Conservation (phyloP, 352 stramenopile genomes). For the Phytophthora ramorum region DNA sequence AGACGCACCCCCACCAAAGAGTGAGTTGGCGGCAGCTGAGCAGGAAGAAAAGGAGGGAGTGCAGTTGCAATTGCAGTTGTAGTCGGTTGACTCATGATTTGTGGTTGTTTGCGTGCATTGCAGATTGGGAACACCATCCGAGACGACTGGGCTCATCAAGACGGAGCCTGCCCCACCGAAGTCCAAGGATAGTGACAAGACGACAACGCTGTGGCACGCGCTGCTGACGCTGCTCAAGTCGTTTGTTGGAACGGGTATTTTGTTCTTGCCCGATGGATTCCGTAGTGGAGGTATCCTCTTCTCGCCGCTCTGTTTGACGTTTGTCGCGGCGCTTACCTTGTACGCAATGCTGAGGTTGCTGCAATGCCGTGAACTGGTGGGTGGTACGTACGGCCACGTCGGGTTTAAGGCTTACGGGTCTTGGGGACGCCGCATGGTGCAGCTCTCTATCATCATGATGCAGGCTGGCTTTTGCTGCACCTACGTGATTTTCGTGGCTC, state of each 20-base stretch:
- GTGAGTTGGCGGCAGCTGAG: slow-evolving; percentile 20
- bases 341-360: slow-evolving; percentile 82
- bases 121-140: slow-evolving; percentile 38
- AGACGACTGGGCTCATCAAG: slow-evolving; percentile 43
- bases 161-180: slow-evolving; percentile 11
- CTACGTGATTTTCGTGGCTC: slow-evolving; percentile 85
- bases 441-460: slow-evolving; percentile 87
- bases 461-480: slow-evolving; percentile 87
- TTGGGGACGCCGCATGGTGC: slow-evolving; percentile 79
- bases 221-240: slow-evolving; percentile 83
- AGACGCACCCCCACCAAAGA: slow-evolving; percentile 32
- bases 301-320: slow-evolving; percentile 67
- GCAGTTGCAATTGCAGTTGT: slow-evolving; percentile 1
- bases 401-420: slow-evolving; percentile 68
- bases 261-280: slow-evolving; percentile 84
- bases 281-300: slow-evolving; percentile 77
- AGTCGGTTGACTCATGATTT: slow-evolving; percentile 8
- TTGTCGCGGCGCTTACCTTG: slow-evolving; percentile 71
- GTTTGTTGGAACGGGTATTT: slow-evolving; percentile 82
- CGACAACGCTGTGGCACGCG: slow-evolving; percentile 80
- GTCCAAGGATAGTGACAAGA: slow-evolving; percentile 66
- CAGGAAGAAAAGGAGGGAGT: not conserved
- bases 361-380: slow-evolving; percentile 69
- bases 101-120: slow-evolving; percentile 17
- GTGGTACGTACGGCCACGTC: slow-evolving; percentile 82